Conservation (phyloP, 371 early-diverging fungal species). For the Syncephalastrum sp. region DNA sequence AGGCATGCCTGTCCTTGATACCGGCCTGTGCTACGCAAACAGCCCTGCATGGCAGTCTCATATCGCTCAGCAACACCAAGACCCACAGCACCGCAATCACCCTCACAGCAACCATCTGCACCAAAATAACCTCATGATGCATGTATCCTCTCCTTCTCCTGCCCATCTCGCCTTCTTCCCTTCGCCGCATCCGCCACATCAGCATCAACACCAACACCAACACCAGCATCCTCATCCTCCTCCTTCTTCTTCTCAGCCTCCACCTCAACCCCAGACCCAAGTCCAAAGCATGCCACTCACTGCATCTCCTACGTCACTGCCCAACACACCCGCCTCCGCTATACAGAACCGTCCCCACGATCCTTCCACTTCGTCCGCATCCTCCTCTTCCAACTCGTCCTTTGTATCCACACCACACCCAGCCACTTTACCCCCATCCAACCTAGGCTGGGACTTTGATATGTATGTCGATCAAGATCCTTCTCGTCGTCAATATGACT, state of each 20-base stretch:
- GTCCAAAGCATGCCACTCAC: not conserved
- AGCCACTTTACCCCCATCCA: conserved; percentile 9
- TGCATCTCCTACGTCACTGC: conserved; percentile 6
- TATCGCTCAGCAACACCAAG: not conserved
- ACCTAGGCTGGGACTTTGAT: conserved; percentile 13
- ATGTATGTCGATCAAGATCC: conserved; percentile 4
- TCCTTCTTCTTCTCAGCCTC: not conserved
- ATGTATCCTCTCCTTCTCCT: conserved; percentile 1
- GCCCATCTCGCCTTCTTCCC: conserved; percentile 4
- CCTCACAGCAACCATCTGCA: not conserved
- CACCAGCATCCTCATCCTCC: conserved; percentile 2
- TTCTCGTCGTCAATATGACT: not conserved
- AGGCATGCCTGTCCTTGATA: not conserved
- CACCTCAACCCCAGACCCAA: not conserved
- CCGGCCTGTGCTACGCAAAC: too few species aligned
- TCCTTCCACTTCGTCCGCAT: conserved; percentile 10
- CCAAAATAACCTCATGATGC: conserved; percentile 4
- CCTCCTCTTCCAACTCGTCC: conserved; percentile 11
- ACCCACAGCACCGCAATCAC: conserved; percentile 2
- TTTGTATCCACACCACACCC: conserved; percentile 11
- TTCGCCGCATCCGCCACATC: not conserved
- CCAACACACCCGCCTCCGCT: not conserved
- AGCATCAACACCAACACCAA: not conserved
- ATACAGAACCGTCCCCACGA: conserved; percentile 3
- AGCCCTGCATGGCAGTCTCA: not conserved